Base-by-base conservation (phyloP, 495 filamentous ascomycete genomes). In the Xylaria cubensis region DNA sequence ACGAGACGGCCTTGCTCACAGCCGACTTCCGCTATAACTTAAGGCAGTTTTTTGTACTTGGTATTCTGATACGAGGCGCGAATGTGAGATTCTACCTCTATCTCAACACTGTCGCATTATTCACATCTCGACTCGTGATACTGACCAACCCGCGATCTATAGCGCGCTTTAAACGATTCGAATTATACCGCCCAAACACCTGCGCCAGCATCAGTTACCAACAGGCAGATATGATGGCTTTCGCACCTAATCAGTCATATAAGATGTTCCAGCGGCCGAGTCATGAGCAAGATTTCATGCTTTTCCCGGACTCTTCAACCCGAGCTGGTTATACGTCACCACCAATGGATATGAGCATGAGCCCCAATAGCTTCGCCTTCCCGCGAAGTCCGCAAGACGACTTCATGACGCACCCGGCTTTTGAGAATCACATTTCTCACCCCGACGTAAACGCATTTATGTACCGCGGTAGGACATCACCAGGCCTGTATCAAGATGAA, bases 401-500 rank as follows among this genome's bases (percentile, higher is more conserved):
- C 8, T 75, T 74, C 75, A 70, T 79, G 51, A 74, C 81, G 32
- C 74, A 82, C 36, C 79, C 83, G 65, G 78, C 74, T n/a, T 86
- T 81, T 72, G 82, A 80, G 44, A 76, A 39, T 62, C 71, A 59
- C 7, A 55, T 77, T 12, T 36, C 82, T 32, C 83, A 84, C 70
- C 72, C 77, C 34, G 81, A 85, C 29, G 66, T 80, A 29, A 78
- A 81, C 75, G 62, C 75, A 65, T 78, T 78, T 69, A 79, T 85
- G 73, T 77, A 75, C 70, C 68, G 74, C 68, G 69, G 74, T 73
- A 76, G 81, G 64, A 75, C 81, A 26, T 84, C 83, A 19, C 83
- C 85, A 21, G 74, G 80, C 59, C 73, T 82, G 68, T 86, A 83
- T 71, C 72, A 79, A 24, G 86, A 88, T 63, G 83, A 86, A 53